Base-by-base conservation (phyloP, 1,139 yeast species). In the Zygoascus hellenicus region DNA sequence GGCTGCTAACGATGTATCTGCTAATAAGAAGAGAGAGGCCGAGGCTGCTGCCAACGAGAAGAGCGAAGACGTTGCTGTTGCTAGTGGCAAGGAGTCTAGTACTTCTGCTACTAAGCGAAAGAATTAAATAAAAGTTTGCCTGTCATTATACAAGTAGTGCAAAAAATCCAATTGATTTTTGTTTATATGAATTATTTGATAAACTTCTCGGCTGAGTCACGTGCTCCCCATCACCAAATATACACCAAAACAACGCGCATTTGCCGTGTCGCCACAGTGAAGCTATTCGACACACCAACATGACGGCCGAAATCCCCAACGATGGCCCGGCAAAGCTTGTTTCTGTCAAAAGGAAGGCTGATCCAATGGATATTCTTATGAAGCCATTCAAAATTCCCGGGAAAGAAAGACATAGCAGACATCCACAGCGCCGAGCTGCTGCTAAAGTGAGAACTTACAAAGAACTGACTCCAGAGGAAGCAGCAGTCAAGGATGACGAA, bases 331-430 rank as follows among this genome's bases (percentile, higher is more conserved):
- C 14, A 29, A 37, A 37, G 7, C 7, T 9, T 10, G 3, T 17
- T 17, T 29, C 30, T 35, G 11, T 41, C 49, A 31, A 36, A 50
- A 16, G 15, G 45, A 17, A 34, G 22, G 15, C 17, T 9, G 59
- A 55, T 42, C 53, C 58, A 3, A 34, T 58, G 38, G 50, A 49
- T 7, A 48, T 54, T 9, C 47, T 61, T 10, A 22, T 52, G 28
- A 59, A 58, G 28, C 65, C 65, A 9, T 61, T 61, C 48, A 52
- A 47, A 17, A 54, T 60, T 10, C 65, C 65, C 6, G 46, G 38
- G 36, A 51, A 19, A 46, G 49, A 10, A 19, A 30, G 34, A 28
- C 47, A 34, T 44, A 34, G 42, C 42, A 49, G 33, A 37, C 48
- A 35, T 36, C 57, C 46, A 1, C 46, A 33, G 6, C 28, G 54